Percentiles rank a stretch among this genome's conserved stretches.
Conservation (phyloP, 2,329 filamentous ascomycete species). For the Teratosphaeria gauchensis region DNA sequence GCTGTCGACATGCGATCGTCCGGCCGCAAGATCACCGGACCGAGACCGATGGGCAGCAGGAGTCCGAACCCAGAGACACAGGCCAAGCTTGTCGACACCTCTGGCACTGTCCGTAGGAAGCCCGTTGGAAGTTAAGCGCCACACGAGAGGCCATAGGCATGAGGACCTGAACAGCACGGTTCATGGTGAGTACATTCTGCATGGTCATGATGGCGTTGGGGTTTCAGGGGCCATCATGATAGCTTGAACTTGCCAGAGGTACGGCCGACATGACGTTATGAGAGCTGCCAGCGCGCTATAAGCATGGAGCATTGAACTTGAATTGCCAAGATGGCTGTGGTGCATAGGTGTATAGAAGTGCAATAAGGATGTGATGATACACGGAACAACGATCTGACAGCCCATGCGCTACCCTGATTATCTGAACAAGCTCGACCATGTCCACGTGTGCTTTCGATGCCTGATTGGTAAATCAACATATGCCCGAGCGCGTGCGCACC, state of each 20-base stretch:
- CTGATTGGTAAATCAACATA: no score
- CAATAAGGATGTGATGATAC: background rate
- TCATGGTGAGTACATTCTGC: background rate
- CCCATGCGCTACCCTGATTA: no score
- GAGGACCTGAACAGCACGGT: background rate
- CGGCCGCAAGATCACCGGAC: slow-evolving; percentile 38
- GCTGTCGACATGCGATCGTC: slow-evolving; percentile 24
- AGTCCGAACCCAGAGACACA: slow-evolving; percentile 13
- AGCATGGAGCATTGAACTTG: background rate
- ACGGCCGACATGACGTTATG: background rate
- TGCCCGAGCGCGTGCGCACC: no score
- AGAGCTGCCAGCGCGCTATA: background rate
- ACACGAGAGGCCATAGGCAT: background rate
- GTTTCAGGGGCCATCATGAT: background rate
- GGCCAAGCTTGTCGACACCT: slow-evolving; percentile 9
- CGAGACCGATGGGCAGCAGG: slow-evolving; percentile 38
- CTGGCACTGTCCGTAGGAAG: slow-evolving; percentile 19
- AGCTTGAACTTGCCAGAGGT: background rate
- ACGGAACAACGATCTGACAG: no score
- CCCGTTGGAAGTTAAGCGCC: slow-evolving; percentile 9
- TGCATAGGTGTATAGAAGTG: background rate
- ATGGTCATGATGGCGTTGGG: background rate
- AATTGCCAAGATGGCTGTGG: background rate
- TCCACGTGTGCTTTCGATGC: no score
- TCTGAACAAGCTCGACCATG: no score